A percentile compares a stretch with the other conserved stretches of the same genome.
These are phyloP conservation scores for Paecilomyces fulvus DNA, from an alignment of 2,329 filamentous ascomycete species.

Conservation along the genomic window DNA sequence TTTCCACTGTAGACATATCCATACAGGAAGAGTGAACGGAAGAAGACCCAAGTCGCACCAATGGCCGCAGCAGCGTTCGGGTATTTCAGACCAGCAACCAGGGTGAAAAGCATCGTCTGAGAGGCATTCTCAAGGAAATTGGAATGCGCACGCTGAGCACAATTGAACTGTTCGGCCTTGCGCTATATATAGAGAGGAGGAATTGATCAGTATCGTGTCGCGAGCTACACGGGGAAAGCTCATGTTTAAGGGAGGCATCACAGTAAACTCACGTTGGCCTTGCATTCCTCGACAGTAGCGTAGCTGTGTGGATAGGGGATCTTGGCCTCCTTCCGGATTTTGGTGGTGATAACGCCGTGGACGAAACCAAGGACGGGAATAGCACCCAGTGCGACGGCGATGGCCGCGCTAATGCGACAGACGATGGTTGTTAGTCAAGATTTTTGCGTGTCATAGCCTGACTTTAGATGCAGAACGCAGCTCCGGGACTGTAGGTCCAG, in stretches of 20 bases:
- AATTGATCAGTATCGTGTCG: neutral
- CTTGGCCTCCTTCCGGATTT: slow-evolving; percentile 43
- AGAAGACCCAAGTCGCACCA: slow-evolving; percentile 44
- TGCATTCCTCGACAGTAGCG: slow-evolving; percentile 48
- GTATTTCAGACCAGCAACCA: slow-evolving; percentile 48
- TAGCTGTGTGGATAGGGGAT: slow-evolving; percentile 52
- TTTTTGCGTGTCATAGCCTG: neutral
- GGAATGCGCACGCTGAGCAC: slow-evolving; percentile 49
- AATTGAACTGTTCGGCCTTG: slow-evolving; percentile 42
- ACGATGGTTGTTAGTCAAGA: neutral
- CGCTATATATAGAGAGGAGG: slow-evolving; percentile 15
- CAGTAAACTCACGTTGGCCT: slow-evolving; percentile 32
- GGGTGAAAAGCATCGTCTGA: slow-evolving; percentile 42
- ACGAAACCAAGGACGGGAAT: slow-evolving; percentile 45
- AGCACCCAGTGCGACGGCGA: slow-evolving; percentile 45
- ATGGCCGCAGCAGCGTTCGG: slow-evolving; percentile 40
- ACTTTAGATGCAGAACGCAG: neutral
- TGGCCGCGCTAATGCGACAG: slow-evolving; percentile 41
- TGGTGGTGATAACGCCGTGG: slow-evolving; percentile 41
- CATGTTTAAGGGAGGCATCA: slow-evolving; percentile 36
- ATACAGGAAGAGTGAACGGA: slow-evolving; percentile 41
- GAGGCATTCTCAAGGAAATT: slow-evolving; percentile 54
- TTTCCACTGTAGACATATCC: slow-evolving; percentile 37
- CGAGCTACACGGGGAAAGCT: neutral
- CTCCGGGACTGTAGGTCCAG: neutral